Base-by-base conservation (phyloP, 2,329 filamentous ascomycete genomes). In the Atkinsonella texensis region DNA sequence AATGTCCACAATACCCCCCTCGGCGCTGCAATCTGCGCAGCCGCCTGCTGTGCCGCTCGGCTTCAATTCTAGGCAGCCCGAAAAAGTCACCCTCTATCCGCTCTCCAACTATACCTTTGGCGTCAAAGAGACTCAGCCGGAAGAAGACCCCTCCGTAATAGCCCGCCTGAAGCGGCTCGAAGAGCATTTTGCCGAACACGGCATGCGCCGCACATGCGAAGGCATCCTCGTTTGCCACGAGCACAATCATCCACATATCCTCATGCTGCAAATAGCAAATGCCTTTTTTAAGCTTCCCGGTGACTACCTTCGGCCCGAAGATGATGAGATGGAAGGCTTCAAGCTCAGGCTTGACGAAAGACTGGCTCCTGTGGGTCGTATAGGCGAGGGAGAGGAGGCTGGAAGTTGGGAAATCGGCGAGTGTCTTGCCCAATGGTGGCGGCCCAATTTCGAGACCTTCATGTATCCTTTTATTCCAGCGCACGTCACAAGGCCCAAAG, bases 261-360 rank as follows among this genome's bases (percentile, higher is more conserved):
- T 98, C 59, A 97, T 98, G 93, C 79, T 98, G 56, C 93, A 98
- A 76, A 98, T 98, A 63, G 93, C 93, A 50, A 98, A 98, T 68
- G 91, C 93, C 23, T 98, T 98, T 74, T 98, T 98, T 76, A 98
- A 98, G 74, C 80, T 98, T 68, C 93, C 93, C 0, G 93, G 93
- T 53, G 93, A 97, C 70, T 98, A 97, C 67, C 81, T 98, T 44
- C 81, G 84, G 51, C 85, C 87, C 43, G 86, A 89, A 59, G 91
- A 95, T 61, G 89, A 95, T 57, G 93, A 98, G 73, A 77, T 95
- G 51, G 81, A 86, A 52, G 93, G 91, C n/a, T 97, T 98, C 80
- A 96, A 96, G 74, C 74, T 80, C 45, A 83, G 91, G 38, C 76
- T 98, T 54, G 95, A 97, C 67, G 91, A 97, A 71, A 81, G 93